Percentiles rank a stretch among this genome's conserved stretches.
Conservation (phyloP, 2,329 filamentous ascomycete genomes). For the Aspergillus tamarii region DNA sequence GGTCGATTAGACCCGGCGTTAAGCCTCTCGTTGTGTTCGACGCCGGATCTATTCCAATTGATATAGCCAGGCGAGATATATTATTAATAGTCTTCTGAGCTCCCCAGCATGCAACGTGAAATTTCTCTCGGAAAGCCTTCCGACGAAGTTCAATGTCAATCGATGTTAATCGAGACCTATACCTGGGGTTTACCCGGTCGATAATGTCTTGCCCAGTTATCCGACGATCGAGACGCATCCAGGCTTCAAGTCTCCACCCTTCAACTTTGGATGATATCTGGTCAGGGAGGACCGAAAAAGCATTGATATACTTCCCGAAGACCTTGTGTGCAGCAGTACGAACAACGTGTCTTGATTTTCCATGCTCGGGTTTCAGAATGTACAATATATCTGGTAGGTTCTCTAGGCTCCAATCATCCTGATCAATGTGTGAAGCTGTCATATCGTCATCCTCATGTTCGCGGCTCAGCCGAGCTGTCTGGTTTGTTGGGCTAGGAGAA, state of each 20-base stretch:
- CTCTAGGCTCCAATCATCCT: slow-evolving; percentile 27
- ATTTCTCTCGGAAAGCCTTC: slow-evolving; percentile 16
- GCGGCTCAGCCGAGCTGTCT: neutral
- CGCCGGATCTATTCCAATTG: slow-evolving; percentile 10
- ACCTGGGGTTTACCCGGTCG: slow-evolving; percentile 24
- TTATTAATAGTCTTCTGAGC: slow-evolving; percentile 14
- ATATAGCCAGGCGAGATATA: slow-evolving; percentile 4
- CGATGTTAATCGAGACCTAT: slow-evolving; percentile 2
- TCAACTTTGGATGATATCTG: slow-evolving; percentile 27
- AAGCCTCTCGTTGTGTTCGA: slow-evolving; percentile 22
- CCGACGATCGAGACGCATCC: slow-evolving; percentile 28
- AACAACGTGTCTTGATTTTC: slow-evolving; percentile 3
- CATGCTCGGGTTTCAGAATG: slow-evolving; percentile 12
- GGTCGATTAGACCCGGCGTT: slow-evolving; percentile 22
- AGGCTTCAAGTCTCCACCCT: slow-evolving; percentile 31
- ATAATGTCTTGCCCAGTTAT: slow-evolving; percentile 28
- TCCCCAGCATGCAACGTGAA: slow-evolving; percentile 19
- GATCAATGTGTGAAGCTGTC: slow-evolving; percentile 18
- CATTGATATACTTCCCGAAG: slow-evolving; percentile 18
- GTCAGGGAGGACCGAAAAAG: slow-evolving; percentile 18
- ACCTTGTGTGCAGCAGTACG: slow-evolving; percentile 16
- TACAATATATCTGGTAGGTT: slow-evolving; percentile 34
- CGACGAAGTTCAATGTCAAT: slow-evolving; percentile 17
- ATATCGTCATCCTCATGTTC: slow-evolving; percentile 5
- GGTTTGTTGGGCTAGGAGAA: neutral